These are phyloP conservation scores for Fusarium irregulare DNA, from an alignment of 2,329 filamentous ascomycete genomes.

Conservation along the genomic window DNA sequence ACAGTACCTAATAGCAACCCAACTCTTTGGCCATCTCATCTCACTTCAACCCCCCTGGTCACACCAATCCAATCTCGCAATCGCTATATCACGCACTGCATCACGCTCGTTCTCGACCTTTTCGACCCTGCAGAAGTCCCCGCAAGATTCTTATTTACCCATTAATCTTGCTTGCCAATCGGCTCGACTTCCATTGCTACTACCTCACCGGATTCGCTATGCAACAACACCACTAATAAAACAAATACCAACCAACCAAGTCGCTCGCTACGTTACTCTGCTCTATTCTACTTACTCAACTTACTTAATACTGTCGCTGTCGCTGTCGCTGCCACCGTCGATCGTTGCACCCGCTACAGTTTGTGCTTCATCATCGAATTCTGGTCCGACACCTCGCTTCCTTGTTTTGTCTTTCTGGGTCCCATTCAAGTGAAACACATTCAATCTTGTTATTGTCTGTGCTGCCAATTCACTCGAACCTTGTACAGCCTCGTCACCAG, in stretches of 20 bases:
- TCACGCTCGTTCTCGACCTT: conserved; percentile 22
- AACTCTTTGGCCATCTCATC: conserved; percentile 28
- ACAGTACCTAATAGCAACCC: conserved; percentile 10
- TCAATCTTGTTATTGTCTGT: conserved; percentile 35
- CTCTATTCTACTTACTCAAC: not conserved
- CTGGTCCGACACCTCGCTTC: conserved; percentile 22
- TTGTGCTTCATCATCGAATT: conserved; percentile 19
- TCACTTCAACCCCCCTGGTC: conserved; percentile 18
- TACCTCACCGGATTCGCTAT: conserved; percentile 12
- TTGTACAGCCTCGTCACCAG: conserved; percentile 9
- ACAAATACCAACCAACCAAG: conserved; percentile 3
- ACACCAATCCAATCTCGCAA: conserved; percentile 35
- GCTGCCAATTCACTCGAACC: conserved; percentile 18
- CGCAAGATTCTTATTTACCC: conserved; percentile 28
- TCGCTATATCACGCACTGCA: conserved; percentile 24
- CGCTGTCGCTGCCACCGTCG: not conserved
- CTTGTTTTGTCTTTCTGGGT: conserved; percentile 20
- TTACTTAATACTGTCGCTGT: not conserved
- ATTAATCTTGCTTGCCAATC: not conserved
- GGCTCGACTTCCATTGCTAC: not conserved
- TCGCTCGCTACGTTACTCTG: not conserved
- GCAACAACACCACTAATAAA: conserved; percentile 24
- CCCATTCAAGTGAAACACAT: conserved; percentile 46
- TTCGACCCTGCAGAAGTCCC: conserved; percentile 8
- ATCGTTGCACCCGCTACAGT: conserved; percentile 6